Conservation (phyloP, 1,284 basidiomycete genomes). For the Takashimella koratensis region DNA sequence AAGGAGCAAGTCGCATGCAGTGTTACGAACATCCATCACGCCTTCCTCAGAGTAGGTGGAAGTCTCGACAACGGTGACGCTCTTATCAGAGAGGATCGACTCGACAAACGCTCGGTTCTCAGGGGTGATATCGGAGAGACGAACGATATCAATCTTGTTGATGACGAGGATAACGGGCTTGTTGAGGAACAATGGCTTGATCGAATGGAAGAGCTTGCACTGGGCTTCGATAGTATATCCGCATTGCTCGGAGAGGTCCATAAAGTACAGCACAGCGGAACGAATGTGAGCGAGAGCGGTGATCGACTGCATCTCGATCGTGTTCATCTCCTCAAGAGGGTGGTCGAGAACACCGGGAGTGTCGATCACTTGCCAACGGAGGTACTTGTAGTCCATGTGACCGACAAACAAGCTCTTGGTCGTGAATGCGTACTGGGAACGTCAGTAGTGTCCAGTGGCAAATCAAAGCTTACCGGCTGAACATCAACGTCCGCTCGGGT, state of each 20-base stretch:
- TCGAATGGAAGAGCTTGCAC: conserved; percentile 96
- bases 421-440: conserved; percentile 80
- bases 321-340: conserved; percentile 97
- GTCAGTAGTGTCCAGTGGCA: not conserved
- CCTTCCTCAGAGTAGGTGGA: conserved; percentile 94
- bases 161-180: conserved; percentile 90
- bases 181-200: conserved; percentile 88
- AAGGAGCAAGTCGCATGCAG: conserved; percentile 85
- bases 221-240: conserved; percentile 89
- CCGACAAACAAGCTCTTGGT: conserved; percentile 96
- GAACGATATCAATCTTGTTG: conserved; percentile 91
- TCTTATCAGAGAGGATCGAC: conserved; percentile 71
- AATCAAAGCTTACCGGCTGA: conserved; percentile 68
- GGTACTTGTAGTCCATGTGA: conserved; percentile 94
- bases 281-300: conserved; percentile 92
- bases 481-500: conserved; percentile 96
- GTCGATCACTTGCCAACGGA: conserved; percentile 97
- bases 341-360: conserved; percentile 84
- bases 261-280: conserved; percentile 88
- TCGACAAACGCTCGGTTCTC: conserved; percentile 75
- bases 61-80: conserved; percentile 70
- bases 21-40: conserved; percentile 89
- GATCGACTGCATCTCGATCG: conserved; percentile 98
- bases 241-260: conserved; percentile 95
- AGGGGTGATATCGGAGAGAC: conserved; percentile 71